phyloP scores from a whole-genome alignment of 2,329 filamentous ascomycete species.

The Alternaria panax region DNA sequence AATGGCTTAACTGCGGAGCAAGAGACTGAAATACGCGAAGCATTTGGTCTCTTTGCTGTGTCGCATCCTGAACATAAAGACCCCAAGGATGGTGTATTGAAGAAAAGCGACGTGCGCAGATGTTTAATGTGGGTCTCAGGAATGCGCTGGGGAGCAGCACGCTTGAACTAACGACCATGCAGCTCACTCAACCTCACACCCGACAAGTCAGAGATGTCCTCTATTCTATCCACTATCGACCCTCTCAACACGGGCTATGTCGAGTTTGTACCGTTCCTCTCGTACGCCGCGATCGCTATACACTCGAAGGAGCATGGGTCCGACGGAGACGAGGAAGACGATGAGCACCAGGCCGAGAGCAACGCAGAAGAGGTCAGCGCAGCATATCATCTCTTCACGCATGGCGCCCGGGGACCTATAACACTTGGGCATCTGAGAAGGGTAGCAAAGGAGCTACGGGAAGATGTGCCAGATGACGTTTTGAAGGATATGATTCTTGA shows the following conservation, averaged over 20 bases:
- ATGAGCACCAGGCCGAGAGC: constrained; percentile 42
- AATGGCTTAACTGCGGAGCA: constrained; percentile 84
- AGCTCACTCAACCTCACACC: constrained; percentile 83
- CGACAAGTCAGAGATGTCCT: constrained; percentile 71
- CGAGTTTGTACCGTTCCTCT: constrained; percentile 81
- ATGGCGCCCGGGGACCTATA: constrained; percentile 67
- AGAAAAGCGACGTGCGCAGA: constrained; percentile 55
- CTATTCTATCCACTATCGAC: constrained; percentile 83
- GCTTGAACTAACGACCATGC: constrained; percentile 8
- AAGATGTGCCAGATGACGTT: constrained; percentile 82
- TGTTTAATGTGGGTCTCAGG: constrained; percentile 58
- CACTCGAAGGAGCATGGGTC: constrained; percentile 54
- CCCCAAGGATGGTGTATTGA: constrained; percentile 65
- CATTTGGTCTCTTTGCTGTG: constrained; percentile 77
- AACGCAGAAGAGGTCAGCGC: constrained; percentile 75
- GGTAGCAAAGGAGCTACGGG: constrained; percentile 81
- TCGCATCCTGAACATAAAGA: constrained; percentile 64
- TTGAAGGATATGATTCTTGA: constrained; percentile 94
- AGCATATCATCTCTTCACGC: constrained; percentile 82
- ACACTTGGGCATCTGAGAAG: constrained; percentile 78
- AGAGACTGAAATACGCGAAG: constrained; percentile 89
- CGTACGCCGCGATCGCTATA: constrained; percentile 86
- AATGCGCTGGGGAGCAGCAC: constrained; percentile 1
- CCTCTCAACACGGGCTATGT: constrained; percentile 81
- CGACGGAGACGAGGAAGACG: constrained; percentile 52